phyloP scores from a whole-genome alignment of 441 rosid species.

The Erodium moschatum region DNA sequence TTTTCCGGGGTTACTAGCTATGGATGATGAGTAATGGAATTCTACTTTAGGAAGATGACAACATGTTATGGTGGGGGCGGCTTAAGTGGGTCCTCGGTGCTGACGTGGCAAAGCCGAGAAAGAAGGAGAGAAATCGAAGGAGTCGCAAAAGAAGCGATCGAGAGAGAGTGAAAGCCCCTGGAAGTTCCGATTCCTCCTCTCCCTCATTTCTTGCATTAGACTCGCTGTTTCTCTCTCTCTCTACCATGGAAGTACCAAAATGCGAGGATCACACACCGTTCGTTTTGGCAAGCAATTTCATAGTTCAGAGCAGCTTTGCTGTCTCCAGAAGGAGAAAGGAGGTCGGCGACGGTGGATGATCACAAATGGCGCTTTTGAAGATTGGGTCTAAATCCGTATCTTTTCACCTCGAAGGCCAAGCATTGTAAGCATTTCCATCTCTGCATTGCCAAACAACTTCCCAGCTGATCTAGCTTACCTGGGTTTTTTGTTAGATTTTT shows the following conservation, averaged over 20 bases:
- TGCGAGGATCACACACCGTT: neutral
- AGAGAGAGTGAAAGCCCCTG: neutral
- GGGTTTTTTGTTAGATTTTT: neutral
- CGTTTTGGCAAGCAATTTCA: slow-evolving; percentile 13
- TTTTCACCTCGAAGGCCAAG: slow-evolving; percentile 55
- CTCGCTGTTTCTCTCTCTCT: slow-evolving; percentile 28
- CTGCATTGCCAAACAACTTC: neutral
- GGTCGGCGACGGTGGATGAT: neutral
- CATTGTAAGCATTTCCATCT: slow-evolving; percentile 36
- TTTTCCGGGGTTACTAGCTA: no score
- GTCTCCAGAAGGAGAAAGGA: neutral
- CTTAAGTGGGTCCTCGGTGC: neutral
- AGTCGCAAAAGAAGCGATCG: no score
- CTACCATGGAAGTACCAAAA: slow-evolving; percentile 17
- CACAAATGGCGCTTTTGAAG: slow-evolving; percentile 63
- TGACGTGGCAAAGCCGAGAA: neutral
- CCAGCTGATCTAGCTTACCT: neutral
- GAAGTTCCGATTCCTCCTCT: slow-evolving; percentile 24
- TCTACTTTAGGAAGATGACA: no score
- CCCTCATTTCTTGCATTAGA: slow-evolving; percentile 32
- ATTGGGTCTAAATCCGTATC: slow-evolving; percentile 84
- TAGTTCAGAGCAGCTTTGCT: slow-evolving; percentile 14
- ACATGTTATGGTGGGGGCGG: no score
- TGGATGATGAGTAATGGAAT: no score
- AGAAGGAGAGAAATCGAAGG: neutral